Evolutionary conservation across 75 land plant species (phyloP), one percentile per base, ranked within the genome.

Genomic region (Chamaecyparis obtusa): DNA sequence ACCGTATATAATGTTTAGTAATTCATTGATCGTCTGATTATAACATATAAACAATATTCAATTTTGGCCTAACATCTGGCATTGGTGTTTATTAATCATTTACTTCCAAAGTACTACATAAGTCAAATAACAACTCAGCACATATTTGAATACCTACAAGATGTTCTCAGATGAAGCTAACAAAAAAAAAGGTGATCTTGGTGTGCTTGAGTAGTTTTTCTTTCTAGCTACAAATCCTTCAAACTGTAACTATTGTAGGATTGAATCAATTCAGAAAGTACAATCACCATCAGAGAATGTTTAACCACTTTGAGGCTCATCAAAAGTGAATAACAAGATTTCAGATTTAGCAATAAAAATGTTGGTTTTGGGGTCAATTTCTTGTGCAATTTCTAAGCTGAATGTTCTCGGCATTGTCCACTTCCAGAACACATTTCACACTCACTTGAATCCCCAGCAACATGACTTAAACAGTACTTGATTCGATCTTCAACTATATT

Each of bases 401-500:
- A 19, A 35, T 36, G 84, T 19, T 83, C 36, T 48, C 51, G 54
- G n/a, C 84, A 83, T 54, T 83, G 84, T 33, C 84, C 84, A 49
- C 51, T 83, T 48, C 84, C 84, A 15, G 90, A 92, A 89, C 98
- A 96, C 84, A 93, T 93, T 6, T 88, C 86, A 84, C 98, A 96
- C 51, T 95, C 98, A 60, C 86, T 90, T 46, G 91, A 91, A 15
- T 90, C 88, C 27, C 97, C 98, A 83, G 92, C 93, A 33, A 89
- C 95, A 77, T 92, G 93, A 75, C 92, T 95, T 89, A 96, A 86
- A 91, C 98, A 96, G 86, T 95, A 88, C 1, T 89, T 88, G 85
- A 96, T 95, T 86, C 98, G 89, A 85, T 95, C 95, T 79, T 91
- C 88, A 88, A 96, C 60, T 72, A 95, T 94, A 90, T 90, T 92